These are phyloP conservation scores for Aspergillus glaucus DNA, from an alignment of 2,329 filamentous ascomycete genomes.

Conservation along the genomic window DNA sequence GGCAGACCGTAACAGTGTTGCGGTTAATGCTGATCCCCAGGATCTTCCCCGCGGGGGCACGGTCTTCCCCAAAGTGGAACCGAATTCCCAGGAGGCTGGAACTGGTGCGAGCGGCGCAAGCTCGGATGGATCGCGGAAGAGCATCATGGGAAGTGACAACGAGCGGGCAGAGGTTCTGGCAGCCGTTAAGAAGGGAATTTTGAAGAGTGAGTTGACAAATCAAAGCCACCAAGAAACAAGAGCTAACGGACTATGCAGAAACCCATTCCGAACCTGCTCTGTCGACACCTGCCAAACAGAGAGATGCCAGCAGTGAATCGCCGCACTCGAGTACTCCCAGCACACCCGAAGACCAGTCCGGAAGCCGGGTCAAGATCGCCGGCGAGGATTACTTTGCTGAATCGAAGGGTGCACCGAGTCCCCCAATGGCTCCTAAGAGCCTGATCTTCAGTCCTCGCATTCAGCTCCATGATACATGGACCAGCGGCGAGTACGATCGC, in stretches of 20 bases:
- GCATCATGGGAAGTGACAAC: constrained; percentile 81
- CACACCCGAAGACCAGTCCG: constrained; percentile 68
- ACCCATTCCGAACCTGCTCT: constrained; percentile 54
- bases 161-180: constrained; percentile 89
- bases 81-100: constrained; percentile 63
- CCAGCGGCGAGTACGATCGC: constrained; percentile 89
- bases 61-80: constrained; percentile 76
- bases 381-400: constrained; percentile 89
- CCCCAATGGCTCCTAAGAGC: constrained; percentile 56
- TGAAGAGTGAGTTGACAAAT: constrained; percentile 64
- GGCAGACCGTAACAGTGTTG: constrained; percentile 78
- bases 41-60: constrained; percentile 65
- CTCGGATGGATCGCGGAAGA: constrained; percentile 60
- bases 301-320: constrained; percentile 65
- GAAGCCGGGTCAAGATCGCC: constrained; percentile 67
- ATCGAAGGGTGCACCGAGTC: constrained; percentile 72
- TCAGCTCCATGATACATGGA: constrained; percentile 95
- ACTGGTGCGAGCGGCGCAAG: constrained; percentile 25
- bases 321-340: constrained; percentile 80
- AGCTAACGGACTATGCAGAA: constrained; percentile 24
- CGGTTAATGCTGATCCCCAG: constrained; percentile 61
- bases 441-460: constrained; percentile 84
- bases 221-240: background rate
- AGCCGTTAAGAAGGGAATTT: constrained; percentile 87
- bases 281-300: constrained; percentile 60